Base-by-base conservation (phyloP, 2,329 filamentous ascomycete species). In the Talaromyces sp. region DNA sequence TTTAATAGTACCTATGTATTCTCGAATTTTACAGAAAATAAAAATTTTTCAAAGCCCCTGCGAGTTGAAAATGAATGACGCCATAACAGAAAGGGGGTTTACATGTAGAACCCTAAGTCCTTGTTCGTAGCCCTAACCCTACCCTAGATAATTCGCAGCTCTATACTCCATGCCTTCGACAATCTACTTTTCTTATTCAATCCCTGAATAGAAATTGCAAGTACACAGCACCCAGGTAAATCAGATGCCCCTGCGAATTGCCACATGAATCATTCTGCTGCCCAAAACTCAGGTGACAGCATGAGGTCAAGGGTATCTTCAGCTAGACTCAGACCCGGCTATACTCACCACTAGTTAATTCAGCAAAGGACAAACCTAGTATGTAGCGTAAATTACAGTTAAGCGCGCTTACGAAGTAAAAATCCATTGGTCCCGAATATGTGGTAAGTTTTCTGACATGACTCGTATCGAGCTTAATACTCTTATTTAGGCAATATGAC, bases 401-500 rank as follows among this genome's bases (percentile, higher is more conserved):
- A 53, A 53, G n/a, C 3, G 1, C 7, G 13, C 13, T 2, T 29
- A n/a, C 11, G 7, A 2, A n/a, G 27, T 25, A 15, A 2, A 36
- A 17, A 22, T 8, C 6, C 11, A 31, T 54, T 62, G 47, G 34
- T 54, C 34, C 47, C 47, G 27, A 7, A 1, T 34, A 43, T 62
- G 5, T 62, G 47, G 34, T 43, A 53, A 19, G 59, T 19, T 36
- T 17, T 43, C 27, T 10, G 5, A 25, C 53, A 56, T 36, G 53
- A 56, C 31, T 38, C 53, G 31, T 36, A 56, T 36, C n/a, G 8
- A 56, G 19, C 31, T 22, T 38, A 49, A 27, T 22, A 40, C 13
- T 10, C 60, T 51, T 51, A 51, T 49, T 38, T 27, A 6, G 19
- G 22, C 34, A 54, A 54, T 43, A 62, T 62, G 60, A 54, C 60